Conservation (phyloP, 768 basidiomycete species). For the Suillus bovinus region DNA sequence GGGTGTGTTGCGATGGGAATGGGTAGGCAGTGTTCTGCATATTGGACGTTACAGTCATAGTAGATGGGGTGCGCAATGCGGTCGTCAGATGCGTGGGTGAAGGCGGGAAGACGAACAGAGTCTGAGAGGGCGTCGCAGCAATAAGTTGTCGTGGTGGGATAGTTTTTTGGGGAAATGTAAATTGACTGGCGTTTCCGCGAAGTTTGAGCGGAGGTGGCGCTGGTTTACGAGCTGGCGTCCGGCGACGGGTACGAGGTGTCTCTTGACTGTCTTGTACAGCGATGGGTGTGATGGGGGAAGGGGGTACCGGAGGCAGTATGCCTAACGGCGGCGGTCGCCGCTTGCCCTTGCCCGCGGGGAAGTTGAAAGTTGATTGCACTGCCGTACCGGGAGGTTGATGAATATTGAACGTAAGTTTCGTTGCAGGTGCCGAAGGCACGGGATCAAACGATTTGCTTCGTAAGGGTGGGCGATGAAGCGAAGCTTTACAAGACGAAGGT, state of each 20-base stretch:
- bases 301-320: constrained; percentile 68
- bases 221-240: constrained; percentile 56
- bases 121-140: constrained; percentile 67
- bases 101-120: constrained; percentile 84
- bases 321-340: constrained; percentile 63
- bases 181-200: constrained; percentile 27
- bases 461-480: constrained; percentile 10
- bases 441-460: constrained; percentile 15
- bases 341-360: constrained; percentile 46
- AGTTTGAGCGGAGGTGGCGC: constrained; percentile 59
- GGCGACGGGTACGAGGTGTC: constrained; percentile 38
- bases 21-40: constrained; percentile 44
- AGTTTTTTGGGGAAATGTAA: constrained; percentile 28
- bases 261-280: constrained; percentile 35
- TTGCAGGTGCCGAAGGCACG: constrained; percentile 56
- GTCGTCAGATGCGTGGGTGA: constrained; percentile 57
- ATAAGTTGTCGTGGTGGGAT: constrained; percentile 25
- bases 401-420: constrained; percentile 54
- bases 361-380: constrained; percentile 50
- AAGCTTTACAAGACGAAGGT: constrained; percentile 12
- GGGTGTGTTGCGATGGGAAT: constrained; percentile 62
- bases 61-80: constrained; percentile 68
- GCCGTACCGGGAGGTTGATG: constrained; percentile 56
- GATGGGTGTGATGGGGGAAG: constrained; percentile 63
- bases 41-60: constrained; percentile 78